Conservation (phyloP, 495 filamentous ascomycete genomes). For the Pyrenopolyporus hunteri region DNA sequence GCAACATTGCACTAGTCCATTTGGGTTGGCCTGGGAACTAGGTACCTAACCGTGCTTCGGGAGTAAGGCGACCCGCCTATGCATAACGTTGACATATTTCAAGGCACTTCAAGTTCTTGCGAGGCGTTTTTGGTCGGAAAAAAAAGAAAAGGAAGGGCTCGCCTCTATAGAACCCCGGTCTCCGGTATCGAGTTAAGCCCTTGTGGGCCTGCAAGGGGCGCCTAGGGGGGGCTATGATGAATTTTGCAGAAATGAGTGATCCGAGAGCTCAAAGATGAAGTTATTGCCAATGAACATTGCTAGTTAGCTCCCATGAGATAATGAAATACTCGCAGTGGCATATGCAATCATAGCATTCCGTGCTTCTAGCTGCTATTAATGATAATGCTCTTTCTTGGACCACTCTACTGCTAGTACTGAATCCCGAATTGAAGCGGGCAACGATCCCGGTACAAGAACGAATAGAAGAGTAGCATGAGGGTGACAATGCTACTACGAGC, state of each 20-base stretch:
- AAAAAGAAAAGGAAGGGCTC: background rate
- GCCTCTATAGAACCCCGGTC: background rate
- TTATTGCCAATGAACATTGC: too few species aligned
- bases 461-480: too few species aligned
- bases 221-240: background rate
- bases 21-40: slow-evolving; percentile 2
- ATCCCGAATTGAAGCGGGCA: too few species aligned
- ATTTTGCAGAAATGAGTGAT: background rate
- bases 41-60: background rate
- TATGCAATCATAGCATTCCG: too few species aligned
- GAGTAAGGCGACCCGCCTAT: background rate
- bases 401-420: too few species aligned
- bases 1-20: background rate
- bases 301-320: too few species aligned
- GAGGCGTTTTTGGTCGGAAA: slow-evolving; percentile 30
- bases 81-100: slow-evolving; percentile 4
- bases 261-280: background rate
- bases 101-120: slow-evolving; percentile 11
- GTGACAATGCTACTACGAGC: too few species aligned
- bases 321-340: too few species aligned
- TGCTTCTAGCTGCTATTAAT: too few species aligned
- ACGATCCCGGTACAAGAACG: too few species aligned
- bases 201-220: background rate
- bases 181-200: background rate
- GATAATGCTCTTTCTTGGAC: too few species aligned